Percentiles rank a stretch among this genome's conserved stretches.
These are phyloP conservation scores for Heterobasidion parviporum DNA, from an alignment of 1,284 basidiomycete species.

Conservation along the genomic window DNA sequence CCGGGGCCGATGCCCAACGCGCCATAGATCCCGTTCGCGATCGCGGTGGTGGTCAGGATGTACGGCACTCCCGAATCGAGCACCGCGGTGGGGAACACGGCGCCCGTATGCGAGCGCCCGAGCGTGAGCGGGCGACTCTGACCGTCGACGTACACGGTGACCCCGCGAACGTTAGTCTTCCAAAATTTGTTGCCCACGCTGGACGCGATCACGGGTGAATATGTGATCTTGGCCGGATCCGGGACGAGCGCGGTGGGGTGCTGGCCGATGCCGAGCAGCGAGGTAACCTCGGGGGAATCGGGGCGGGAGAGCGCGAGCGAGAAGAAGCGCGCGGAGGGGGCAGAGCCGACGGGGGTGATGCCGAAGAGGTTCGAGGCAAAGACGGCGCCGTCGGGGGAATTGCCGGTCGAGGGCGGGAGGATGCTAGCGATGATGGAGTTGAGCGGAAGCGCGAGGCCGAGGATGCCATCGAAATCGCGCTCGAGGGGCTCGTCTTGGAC, in stretches of 20 bases:
- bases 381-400: conserved; percentile 52
- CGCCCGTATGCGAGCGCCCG: conserved; percentile 23
- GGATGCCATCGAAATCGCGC: conserved; percentile 47
- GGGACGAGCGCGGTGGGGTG: conserved; percentile 47
- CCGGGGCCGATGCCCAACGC: conserved; percentile 54
- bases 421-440: conserved; percentile 49
- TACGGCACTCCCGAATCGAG: conserved; percentile 61
- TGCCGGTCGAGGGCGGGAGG: conserved; percentile 37
- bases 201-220: conserved; percentile 35
- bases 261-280: conserved; percentile 55
- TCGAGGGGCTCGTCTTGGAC: conserved; percentile 49
- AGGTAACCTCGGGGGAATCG: conserved; percentile 43
- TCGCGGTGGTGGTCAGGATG: conserved; percentile 46
- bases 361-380: conserved; percentile 60
- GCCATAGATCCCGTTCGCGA: conserved; percentile 77
- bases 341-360: conserved; percentile 38
- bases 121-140: conserved; percentile 30
- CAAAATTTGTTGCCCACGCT: conserved; percentile 41
- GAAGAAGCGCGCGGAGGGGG: conserved; percentile 53
- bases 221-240: conserved; percentile 45
- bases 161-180: conserved; percentile 45
- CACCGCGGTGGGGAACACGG: conserved; percentile 46
- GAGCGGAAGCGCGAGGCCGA: conserved; percentile 65
- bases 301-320: conserved; percentile 62
- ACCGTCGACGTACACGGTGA: conserved; percentile 53